A percentile compares a stretch with the other conserved stretches of the same genome.
phyloP scores from a whole-genome alignment of 176 grass and related monocot species.

The Oryza meyeriana region DNA sequence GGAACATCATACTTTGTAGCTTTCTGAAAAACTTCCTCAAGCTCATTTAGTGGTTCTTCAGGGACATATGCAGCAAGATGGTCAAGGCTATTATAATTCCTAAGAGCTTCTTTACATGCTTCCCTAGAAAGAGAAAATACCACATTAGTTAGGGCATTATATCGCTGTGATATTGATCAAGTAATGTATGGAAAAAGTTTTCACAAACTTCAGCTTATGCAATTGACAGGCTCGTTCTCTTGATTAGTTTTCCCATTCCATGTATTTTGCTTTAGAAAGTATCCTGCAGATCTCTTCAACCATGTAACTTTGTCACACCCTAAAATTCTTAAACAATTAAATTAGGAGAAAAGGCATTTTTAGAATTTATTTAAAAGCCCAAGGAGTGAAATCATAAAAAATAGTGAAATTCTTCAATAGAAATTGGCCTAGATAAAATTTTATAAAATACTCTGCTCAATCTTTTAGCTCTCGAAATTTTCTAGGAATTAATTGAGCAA shows the following conservation, averaged over 20 bases:
- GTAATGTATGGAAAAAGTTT: slow-evolving; percentile 14
- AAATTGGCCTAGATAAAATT: too few relatives aligned
- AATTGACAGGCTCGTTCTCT: slow-evolving; percentile 38
- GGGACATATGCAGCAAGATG: slow-evolving; percentile 31
- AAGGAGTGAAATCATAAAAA: too few relatives aligned
- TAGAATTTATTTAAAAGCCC: too few relatives aligned
- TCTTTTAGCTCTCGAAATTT: too few relatives aligned
- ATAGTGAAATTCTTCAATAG: too few relatives aligned
- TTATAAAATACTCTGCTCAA: too few relatives aligned
- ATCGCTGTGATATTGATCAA: not conserved
- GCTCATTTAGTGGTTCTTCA: slow-evolving; percentile 52
- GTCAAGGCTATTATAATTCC: slow-evolving; percentile 49
- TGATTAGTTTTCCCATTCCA: slow-evolving; percentile 74
- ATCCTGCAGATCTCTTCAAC: slow-evolving; percentile 78
- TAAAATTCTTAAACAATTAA: too few relatives aligned
- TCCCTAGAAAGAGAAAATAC: slow-evolving; percentile 32
- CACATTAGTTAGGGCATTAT: not conserved
- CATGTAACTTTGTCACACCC: slow-evolving; percentile 84
- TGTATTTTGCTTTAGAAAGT: slow-evolving; percentile 83
- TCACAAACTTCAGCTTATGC: slow-evolving; percentile 55
- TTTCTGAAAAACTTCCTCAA: slow-evolving; percentile 70
- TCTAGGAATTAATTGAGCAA: too few relatives aligned
- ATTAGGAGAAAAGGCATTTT: too few relatives aligned
- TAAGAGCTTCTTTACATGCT: slow-evolving; percentile 72
- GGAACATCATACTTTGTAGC: slow-evolving; percentile 51